Evolutionary conservation across 257 asterid species (phyloP).

Genomic region (Leonotis leonurus): DNA sequence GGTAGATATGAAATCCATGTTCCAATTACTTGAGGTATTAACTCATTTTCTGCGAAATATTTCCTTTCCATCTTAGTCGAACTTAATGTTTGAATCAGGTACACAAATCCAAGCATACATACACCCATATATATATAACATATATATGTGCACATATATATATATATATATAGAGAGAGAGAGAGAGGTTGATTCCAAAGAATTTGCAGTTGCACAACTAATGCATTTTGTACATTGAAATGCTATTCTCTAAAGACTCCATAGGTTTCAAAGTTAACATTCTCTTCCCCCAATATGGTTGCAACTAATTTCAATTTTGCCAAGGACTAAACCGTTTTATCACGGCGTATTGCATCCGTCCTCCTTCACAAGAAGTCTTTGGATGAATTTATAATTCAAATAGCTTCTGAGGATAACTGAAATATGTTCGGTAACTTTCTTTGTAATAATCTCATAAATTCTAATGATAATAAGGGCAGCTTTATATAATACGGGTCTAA

Average conservation of each 20-base stretch:
- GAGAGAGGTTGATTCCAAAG: neutral
- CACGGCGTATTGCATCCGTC: neutral
- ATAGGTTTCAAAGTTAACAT: neutral
- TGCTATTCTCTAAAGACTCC: neutral
- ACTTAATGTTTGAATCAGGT: neutral
- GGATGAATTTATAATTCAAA: neutral
- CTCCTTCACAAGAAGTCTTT: neutral
- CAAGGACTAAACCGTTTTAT: neutral
- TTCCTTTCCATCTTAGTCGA: neutral
- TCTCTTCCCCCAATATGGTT: neutral
- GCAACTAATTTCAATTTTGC: neutral
- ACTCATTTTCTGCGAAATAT: conserved; percentile 6
- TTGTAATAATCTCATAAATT: neutral
- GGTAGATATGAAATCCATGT: conserved; percentile 94
- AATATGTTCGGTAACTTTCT: neutral
- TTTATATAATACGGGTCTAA: neutral
- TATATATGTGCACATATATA: no score
- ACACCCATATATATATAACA: no score
- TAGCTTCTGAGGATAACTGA: neutral
- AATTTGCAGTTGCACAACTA: neutral
- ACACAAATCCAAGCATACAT: no score
- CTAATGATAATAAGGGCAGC: neutral
- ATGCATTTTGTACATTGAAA: neutral
- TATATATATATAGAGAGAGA: no score
- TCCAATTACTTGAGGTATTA: conserved; percentile 92